Conservation (phyloP, 495 filamentous ascomycete species). For the Parachaetomium inaequale region DNA sequence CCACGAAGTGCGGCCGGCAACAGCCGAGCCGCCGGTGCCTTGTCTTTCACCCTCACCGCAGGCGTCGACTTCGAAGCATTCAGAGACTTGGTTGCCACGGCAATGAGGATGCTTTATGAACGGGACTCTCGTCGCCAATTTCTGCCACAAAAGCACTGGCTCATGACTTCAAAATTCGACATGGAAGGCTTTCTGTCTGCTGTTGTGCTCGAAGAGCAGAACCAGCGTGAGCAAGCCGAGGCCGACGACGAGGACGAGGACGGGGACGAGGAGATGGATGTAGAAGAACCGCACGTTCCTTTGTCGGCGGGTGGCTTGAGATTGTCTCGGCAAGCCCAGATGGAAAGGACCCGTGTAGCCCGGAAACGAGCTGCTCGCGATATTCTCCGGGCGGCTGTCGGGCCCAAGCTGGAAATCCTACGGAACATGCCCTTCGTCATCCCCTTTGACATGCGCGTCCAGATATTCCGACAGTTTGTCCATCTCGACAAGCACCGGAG, state of each 20-base stretch:
- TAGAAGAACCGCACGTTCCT: slow-evolving; percentile 16
- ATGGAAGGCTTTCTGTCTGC: slow-evolving; percentile 86
- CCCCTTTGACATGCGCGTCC: slow-evolving; percentile 84
- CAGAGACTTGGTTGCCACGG: slow-evolving; percentile 73
- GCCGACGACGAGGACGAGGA: slow-evolving; percentile 45
- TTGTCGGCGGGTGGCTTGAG: slow-evolving; percentile 26
- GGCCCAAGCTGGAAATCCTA: slow-evolving; percentile 82
- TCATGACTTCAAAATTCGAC: slow-evolving; percentile 89
- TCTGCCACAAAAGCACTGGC: slow-evolving; percentile 77
- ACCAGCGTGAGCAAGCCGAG: slow-evolving; percentile 57
- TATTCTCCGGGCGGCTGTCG: slow-evolving; percentile 68
- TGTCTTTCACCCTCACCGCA: slow-evolving; percentile 22
- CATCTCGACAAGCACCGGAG: slow-evolving; percentile 72
- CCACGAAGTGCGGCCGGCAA: background rate
- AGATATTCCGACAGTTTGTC: slow-evolving; percentile 93
- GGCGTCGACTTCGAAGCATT: slow-evolving; percentile 77
- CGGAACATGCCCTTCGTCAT: slow-evolving; percentile 97
- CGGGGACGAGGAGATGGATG: slow-evolving; percentile 40
- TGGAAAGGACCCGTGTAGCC: slow-evolving; percentile 50
- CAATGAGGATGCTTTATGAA: slow-evolving; percentile 86
- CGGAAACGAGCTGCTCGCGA: slow-evolving; percentile 63
- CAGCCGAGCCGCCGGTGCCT: background rate
- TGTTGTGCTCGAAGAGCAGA: slow-evolving; percentile 86
- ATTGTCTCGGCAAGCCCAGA: slow-evolving; percentile 34
- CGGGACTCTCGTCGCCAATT: slow-evolving; percentile 88